A percentile compares a stretch with the other conserved stretches of the same genome.
Conservation (phyloP, 1,139 yeast genomes). For the Pichia sp. region DNA sequence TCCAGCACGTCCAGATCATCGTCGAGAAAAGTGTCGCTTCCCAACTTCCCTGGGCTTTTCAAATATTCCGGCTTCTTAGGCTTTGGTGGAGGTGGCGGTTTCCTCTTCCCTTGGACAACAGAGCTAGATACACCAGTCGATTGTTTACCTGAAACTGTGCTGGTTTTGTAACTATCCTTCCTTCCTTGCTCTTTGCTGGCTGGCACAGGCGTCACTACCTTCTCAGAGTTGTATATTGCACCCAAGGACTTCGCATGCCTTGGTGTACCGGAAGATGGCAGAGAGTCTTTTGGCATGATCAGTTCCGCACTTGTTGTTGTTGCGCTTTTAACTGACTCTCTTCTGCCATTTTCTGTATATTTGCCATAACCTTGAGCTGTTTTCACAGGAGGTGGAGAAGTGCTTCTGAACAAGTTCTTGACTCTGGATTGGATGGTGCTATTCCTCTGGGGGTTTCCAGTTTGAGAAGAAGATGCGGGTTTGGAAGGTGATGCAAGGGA, state of each 20-base stretch:
- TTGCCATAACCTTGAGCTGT: constrained; percentile 78
- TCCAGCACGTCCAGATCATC: constrained; percentile 22
- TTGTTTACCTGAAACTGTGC: background rate
- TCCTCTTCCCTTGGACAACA: constrained; percentile 9
- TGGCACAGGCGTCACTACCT: background rate
- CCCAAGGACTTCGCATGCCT: constrained; percentile 5
- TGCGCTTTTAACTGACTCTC: background rate
- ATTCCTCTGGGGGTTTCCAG: constrained; percentile 31
- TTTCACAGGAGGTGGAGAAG: constrained; percentile 43
- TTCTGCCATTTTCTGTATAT: constrained; percentile 43
- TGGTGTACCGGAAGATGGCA: background rate
- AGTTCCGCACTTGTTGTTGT: background rate
- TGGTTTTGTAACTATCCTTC: background rate
- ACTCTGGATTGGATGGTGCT: constrained; percentile 67
- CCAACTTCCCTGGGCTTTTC: constrained; percentile 5
- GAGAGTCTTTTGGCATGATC: constrained; percentile 3
- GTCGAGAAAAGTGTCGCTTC: background rate
- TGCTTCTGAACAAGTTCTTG: constrained; percentile 51
- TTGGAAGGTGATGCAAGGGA: background rate
- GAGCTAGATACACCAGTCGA: background rate
- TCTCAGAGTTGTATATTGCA: background rate
- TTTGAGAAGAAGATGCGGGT: constrained; percentile 14
- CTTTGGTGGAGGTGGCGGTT: constrained; percentile 23
- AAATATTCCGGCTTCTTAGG: constrained; percentile 23
- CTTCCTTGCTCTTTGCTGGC: background rate